Conservation (phyloP, 108 stramenopile species). For the Seminavis robusta region DNA sequence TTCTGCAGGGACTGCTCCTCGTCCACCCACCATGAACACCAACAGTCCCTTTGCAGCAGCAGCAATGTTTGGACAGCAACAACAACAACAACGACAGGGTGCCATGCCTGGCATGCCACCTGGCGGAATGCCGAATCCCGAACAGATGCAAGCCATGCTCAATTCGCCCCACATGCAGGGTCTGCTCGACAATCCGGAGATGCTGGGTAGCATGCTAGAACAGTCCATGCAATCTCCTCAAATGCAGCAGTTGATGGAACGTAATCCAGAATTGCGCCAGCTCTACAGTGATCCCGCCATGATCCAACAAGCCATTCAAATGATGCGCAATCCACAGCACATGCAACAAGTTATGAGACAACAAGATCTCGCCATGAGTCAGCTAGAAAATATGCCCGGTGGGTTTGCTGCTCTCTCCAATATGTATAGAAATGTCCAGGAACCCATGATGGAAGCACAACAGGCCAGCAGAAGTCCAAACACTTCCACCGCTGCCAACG, state of each 20-base stretch:
- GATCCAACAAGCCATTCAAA: constrained; percentile 87
- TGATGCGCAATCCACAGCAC: constrained; percentile 90
- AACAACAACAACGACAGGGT: constrained; percentile 3
- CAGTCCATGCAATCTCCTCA: constrained; percentile 88
- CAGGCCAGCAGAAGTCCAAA: constrained; percentile 7
- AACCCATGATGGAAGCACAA: constrained; percentile 96
- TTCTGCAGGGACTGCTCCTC: background rate
- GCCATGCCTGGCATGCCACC: background rate
- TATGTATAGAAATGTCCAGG: constrained; percentile 94
- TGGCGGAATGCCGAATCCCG: constrained; percentile 48
- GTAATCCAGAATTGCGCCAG: constrained; percentile 89
- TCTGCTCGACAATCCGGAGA: constrained; percentile 86
- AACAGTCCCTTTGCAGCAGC: background rate
- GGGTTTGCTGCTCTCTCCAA: constrained; percentile 90
- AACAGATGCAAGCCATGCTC: constrained; percentile 71
- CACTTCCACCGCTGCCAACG: background rate
- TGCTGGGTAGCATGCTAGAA: constrained; percentile 71
- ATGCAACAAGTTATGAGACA: constrained; percentile 84
- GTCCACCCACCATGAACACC: background rate
- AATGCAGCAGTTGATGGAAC: constrained; percentile 81
- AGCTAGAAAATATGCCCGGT: constrained; percentile 92
- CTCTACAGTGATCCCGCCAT: constrained; percentile 86
- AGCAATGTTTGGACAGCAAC: too few relatives aligned
- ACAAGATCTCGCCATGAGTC: constrained; percentile 94
- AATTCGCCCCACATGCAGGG: constrained; percentile 81